Base-by-base conservation (phyloP, 1,284 basidiomycete genomes). In the Amylostereum areolatum region DNA sequence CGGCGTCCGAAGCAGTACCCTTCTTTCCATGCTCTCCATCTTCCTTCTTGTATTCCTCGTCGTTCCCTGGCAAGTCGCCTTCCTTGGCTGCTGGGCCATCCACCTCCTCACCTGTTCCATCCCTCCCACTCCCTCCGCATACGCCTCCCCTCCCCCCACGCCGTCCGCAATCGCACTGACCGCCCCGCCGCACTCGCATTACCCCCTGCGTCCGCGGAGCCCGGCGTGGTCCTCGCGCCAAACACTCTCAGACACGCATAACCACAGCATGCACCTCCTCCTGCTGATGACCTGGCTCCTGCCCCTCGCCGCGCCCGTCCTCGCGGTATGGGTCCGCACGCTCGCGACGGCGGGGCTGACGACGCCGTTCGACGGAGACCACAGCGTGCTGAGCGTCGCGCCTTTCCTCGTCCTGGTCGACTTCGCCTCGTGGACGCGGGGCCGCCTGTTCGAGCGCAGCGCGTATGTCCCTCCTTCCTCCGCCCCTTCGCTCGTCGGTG, bases 241-340 rank as follows among this genome's bases (percentile, higher is more conserved):
- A 43, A 55, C n/a, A 43, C 12, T 36, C 18, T 18, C 18, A 18
- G 73, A 75, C 35, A 47, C 46, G 34, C 61, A 72, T 51, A 68
- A 81, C 57, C 77, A 81, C 54, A 80, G 75, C 58, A 63, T 77
- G 41, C 79, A 89, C 55, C 43, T 89, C 0, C 65, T 96, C 8
- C 66, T 94, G 41, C 67, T 93, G n/a, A 81, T 94, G 76, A 83
- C 89, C 8, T 85, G 84, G 76, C 72, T 97, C 1, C 68, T 96
- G 0, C 95, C 95, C 0, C 73, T 93, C 45, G 79, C 80, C 5
- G 86, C 83, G 0, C 86, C 92, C 0, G 84, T 89, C 5, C 71
- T 98, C 18, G 82, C 83, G 0, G 92, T 97, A 0, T 99, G 95
- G 95, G 85, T 86, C 1, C 81, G 93, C 48, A 96, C 93, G 46